Conservation (phyloP, 208 protist genomes). For the Acanthamoeba castellanii region DNA sequence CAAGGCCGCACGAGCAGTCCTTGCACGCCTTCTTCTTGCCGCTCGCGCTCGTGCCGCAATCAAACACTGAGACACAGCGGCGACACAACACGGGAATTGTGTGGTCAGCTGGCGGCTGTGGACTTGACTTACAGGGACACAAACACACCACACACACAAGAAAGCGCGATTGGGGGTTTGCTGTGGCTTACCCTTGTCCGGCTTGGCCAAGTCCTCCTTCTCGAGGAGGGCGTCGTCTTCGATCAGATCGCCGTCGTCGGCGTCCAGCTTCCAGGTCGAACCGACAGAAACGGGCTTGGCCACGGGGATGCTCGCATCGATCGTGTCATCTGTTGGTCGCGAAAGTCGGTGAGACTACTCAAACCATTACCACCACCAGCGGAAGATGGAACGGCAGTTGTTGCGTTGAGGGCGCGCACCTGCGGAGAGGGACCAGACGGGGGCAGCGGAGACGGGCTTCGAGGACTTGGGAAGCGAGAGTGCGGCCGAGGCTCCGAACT, state of each 20-base stretch:
- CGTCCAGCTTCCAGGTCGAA: slow-evolving; percentile 1
- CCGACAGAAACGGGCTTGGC: not conserved
- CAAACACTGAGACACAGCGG: not conserved
- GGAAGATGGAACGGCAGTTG: not conserved
- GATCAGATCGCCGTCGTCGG: slow-evolving; percentile 61
- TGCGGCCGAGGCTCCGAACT: slow-evolving; percentile 20
- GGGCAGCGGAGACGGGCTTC: not conserved
- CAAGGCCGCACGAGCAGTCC: slow-evolving; percentile 80
- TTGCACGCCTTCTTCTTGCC: slow-evolving; percentile 80
- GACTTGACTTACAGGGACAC: not conserved
- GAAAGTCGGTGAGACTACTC: not conserved
- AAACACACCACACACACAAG: not conserved
- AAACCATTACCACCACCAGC: not conserved
- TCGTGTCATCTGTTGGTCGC: not conserved
- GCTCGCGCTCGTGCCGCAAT: slow-evolving; percentile 6
- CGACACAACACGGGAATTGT: too few species aligned
- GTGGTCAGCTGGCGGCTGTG: not conserved
- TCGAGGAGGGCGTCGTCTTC: slow-evolving; percentile 48
- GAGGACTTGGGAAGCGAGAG: slow-evolving; percentile 29
- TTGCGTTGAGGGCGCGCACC: not conserved
- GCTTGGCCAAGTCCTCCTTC: slow-evolving; percentile 26
- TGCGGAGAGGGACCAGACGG: not conserved
- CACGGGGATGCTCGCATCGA: not conserved
- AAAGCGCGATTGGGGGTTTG: not conserved
- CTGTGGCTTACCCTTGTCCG: not conserved